Evolutionary conservation across 2,329 filamentous ascomycete species (phyloP).

Genomic region (Fusarium veterinarium): DNA sequence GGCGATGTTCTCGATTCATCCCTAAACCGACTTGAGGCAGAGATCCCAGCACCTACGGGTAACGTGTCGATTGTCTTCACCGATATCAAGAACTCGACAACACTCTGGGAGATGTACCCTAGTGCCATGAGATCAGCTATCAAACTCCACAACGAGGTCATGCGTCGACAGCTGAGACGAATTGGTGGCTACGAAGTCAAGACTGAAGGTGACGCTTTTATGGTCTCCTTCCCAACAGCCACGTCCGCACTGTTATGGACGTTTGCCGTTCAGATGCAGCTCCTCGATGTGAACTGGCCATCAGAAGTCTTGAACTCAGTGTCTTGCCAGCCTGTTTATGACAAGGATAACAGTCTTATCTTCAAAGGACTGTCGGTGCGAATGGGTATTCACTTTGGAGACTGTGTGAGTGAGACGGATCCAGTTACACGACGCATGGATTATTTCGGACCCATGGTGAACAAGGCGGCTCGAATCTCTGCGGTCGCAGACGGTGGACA

Average conservation of each 20-base stretch:
- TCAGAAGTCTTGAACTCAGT: slow-evolving; percentile 89
- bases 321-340: slow-evolving; percentile 83
- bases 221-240: slow-evolving; percentile 97
- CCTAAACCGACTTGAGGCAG: slow-evolving; percentile 85
- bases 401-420: slow-evolving; percentile 93
- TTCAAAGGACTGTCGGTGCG: slow-evolving; percentile 94
- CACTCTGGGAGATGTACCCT: slow-evolving; percentile 94
- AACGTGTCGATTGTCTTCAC: slow-evolving; percentile 96
- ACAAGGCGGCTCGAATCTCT: slow-evolving; percentile 93
- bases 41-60: slow-evolving; percentile 90
- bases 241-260: slow-evolving; percentile 96
- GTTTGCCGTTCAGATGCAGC: slow-evolving; percentile 89
- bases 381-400: slow-evolving; percentile 97
- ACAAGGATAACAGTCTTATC: slow-evolving; percentile 88
- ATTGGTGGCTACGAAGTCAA: slow-evolving; percentile 99
- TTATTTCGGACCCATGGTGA: slow-evolving; percentile 99
- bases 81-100: slow-evolving; percentile 98
- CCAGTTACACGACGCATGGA: slow-evolving; percentile 98
- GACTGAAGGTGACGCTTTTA: slow-evolving; percentile 99
- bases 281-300: slow-evolving; percentile 93
- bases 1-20: slow-evolving; percentile 83
- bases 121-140: slow-evolving; percentile 97
- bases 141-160: slow-evolving; percentile 96
- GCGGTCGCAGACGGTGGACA: slow-evolving; percentile 96
- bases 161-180: slow-evolving; percentile 90